These are phyloP conservation scores for Rubroshorea leprosula DNA, from an alignment of 345 rosid species.

Conservation along the genomic window DNA sequence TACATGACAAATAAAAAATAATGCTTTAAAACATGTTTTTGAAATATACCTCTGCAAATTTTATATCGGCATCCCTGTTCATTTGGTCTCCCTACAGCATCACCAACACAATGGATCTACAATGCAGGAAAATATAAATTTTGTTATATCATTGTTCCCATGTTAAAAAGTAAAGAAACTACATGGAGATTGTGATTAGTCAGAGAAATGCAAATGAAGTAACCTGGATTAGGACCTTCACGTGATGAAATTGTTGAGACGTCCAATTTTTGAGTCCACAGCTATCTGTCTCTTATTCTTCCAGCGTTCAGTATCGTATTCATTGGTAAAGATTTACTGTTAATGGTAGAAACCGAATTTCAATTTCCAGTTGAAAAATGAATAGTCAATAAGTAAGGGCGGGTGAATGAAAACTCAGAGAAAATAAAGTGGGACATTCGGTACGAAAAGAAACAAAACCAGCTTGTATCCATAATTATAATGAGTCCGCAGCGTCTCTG, in stretches of 20 bases:
- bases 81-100: constrained; percentile 78
- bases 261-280: constrained; percentile 84
- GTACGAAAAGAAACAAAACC: constrained; percentile 33
- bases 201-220: constrained; percentile 17
- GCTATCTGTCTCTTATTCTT: constrained; percentile 90
- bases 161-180: not conserved
- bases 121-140: constrained; percentile 6
- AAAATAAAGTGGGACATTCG: constrained; percentile 7
- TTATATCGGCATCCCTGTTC: constrained; percentile 86
- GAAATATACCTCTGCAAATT: constrained; percentile 73
- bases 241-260: constrained; percentile 72
- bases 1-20: too few species aligned
- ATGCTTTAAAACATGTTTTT: not conserved
- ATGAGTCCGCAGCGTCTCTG: constrained; percentile 65
- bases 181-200: not conserved
- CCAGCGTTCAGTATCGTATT: constrained; percentile 96
- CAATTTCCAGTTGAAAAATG: too few species aligned
- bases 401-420: not conserved
- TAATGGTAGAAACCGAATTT: constrained; percentile 5
- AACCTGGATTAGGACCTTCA: constrained; percentile 91
- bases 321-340: constrained; percentile 93
- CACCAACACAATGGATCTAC: constrained; percentile 95
- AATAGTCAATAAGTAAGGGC: not conserved
- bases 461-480: constrained; percentile 82
- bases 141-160: not conserved